Conservation (phyloP, 2,329 filamentous ascomycete genomes). For the Cercospora brassicicola region DNA sequence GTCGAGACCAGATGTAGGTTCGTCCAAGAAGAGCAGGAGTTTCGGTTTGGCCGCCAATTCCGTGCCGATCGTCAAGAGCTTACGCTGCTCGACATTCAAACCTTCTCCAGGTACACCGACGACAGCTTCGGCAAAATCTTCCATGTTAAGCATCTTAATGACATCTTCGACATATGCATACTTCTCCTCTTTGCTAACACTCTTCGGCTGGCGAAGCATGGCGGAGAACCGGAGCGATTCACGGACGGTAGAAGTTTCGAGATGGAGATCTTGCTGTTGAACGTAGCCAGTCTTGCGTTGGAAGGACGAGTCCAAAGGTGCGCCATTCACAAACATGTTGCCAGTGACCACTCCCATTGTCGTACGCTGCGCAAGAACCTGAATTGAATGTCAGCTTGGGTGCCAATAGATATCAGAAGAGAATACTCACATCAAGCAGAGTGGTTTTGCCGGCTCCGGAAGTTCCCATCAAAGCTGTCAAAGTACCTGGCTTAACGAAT, state of each 20-base stretch:
- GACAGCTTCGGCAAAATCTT: conserved; percentile 62
- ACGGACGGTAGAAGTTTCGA: conserved; percentile 57
- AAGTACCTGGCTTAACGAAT: conserved; percentile 54
- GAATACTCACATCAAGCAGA: conserved; percentile 50
- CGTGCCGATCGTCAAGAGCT: conserved; percentile 60
- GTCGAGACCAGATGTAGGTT: conserved; percentile 61
- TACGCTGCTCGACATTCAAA: conserved; percentile 62
- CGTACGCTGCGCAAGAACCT: conserved; percentile 57
- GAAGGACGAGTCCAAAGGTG: conserved; percentile 57
- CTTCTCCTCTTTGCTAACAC: conserved; percentile 59
- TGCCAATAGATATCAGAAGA: not conserved
- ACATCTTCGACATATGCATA: conserved; percentile 63
- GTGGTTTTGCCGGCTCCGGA: conserved; percentile 62
- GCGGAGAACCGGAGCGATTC: conserved; percentile 59
- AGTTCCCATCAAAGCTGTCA: conserved; percentile 30
- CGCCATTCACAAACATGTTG: conserved; percentile 66
- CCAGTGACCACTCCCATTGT: conserved; percentile 64
- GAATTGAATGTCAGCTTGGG: conserved; percentile 2
- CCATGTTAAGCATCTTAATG: conserved; percentile 66
- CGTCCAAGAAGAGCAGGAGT: conserved; percentile 64
- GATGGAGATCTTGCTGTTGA: conserved; percentile 65
- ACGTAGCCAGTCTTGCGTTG: conserved; percentile 67
- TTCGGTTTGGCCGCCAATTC: conserved; percentile 51
- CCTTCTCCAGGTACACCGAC: conserved; percentile 64
- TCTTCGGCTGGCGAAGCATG: conserved; percentile 58